Conservation (phyloP, 106 monocot species). For the Allium fistulosum region DNA sequence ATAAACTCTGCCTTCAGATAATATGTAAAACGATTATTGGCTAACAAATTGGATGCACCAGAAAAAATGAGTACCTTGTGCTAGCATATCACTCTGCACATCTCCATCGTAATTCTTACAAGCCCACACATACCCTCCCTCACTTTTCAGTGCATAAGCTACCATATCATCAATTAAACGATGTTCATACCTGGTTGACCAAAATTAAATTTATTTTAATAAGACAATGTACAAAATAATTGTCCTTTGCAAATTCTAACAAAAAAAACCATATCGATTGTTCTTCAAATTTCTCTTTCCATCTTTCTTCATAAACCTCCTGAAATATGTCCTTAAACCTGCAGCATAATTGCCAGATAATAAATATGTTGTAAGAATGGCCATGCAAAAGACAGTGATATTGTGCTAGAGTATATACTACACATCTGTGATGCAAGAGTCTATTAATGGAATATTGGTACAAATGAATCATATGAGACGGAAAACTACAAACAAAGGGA, state of each 20-base stretch:
- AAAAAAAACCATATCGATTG: constrained; percentile 57
- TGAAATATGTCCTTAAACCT: constrained; percentile 92
- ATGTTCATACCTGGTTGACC: constrained; percentile 65
- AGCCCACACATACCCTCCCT: constrained; percentile 84
- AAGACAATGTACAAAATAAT: not conserved
- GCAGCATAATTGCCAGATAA: not conserved
- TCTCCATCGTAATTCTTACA: constrained; percentile 90
- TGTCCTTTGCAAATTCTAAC: not conserved
- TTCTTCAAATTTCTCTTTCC: constrained; percentile 72
- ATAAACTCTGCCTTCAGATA: too few species aligned
- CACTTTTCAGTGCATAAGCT: constrained; percentile 78
- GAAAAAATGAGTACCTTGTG: constrained; percentile 43
- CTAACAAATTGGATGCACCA: not conserved
- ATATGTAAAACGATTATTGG: too few species aligned
- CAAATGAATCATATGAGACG: not conserved
- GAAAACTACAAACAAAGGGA: too few species aligned
- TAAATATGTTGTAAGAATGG: not conserved
- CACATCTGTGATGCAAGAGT: not conserved
- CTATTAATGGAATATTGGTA: not conserved
- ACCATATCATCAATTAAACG: constrained; percentile 91
- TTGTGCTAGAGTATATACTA: not conserved
- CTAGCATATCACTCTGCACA: constrained; percentile 83
- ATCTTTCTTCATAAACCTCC: constrained; percentile 78
- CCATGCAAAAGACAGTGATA: not conserved
- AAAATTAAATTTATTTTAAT: not conserved